Evolutionary conservation across 352 stramenopile genomes (phyloP).

Genomic region (Phytophthora hibernalis): DNA sequence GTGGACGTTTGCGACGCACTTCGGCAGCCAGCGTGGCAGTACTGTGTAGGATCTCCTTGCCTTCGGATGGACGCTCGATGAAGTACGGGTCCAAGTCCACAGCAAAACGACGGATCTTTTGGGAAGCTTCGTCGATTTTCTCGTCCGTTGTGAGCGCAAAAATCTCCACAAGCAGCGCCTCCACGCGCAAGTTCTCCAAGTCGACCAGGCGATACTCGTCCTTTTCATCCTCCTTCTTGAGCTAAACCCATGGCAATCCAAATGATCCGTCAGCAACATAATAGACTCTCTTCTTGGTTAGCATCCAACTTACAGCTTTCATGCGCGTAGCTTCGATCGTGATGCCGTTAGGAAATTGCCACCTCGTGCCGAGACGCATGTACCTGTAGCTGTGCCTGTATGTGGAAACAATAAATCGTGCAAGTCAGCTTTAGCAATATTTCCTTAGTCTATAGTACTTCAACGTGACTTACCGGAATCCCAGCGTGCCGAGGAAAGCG

Average conservation of each 20-base stretch:
- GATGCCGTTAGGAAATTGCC: constrained; percentile 85
- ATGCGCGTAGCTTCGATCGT: constrained; percentile 87
- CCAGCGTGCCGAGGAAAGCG: constrained; percentile 73
- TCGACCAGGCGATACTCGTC: constrained; percentile 87
- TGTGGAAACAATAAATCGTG: background rate
- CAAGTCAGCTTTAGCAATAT: constrained; percentile 2
- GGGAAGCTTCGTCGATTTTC: constrained; percentile 84
- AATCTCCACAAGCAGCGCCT: constrained; percentile 88
- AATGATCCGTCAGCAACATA: background rate
- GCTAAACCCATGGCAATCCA: constrained; percentile 31
- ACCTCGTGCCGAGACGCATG: constrained; percentile 84
- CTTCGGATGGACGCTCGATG: constrained; percentile 82
- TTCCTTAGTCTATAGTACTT: too few relatives aligned
- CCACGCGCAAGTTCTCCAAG: constrained; percentile 82
- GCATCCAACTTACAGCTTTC: constrained; percentile 67
- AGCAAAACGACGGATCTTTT: constrained; percentile 85
- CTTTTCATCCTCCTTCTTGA: constrained; percentile 84
- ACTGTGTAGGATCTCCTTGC: constrained; percentile 86
- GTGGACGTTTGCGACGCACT: constrained; percentile 70
- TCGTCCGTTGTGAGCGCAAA: constrained; percentile 86
- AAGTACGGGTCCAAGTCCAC: constrained; percentile 88
- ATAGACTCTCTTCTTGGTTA: background rate
- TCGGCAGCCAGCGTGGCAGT: constrained; percentile 83
- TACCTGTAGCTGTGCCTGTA: constrained; percentile 83
- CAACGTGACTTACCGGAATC: constrained; percentile 64